These are phyloP conservation scores for Phoma herbarum DNA, from an alignment of 2,329 filamentous ascomycete species.

Conservation along the genomic window DNA sequence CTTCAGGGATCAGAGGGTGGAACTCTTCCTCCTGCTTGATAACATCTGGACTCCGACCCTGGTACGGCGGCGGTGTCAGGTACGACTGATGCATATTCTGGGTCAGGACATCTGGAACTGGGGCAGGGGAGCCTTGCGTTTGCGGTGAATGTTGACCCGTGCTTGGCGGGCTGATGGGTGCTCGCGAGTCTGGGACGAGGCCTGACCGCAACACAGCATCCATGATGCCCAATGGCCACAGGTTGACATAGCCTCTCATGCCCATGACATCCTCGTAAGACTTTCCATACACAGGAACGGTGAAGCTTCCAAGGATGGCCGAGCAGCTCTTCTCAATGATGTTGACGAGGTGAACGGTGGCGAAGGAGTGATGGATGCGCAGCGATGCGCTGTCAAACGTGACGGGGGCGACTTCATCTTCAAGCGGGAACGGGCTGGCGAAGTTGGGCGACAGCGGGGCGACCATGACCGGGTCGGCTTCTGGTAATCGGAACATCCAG, in stretches of 20 bases:
- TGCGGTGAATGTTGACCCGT: slow-evolving; percentile 6
- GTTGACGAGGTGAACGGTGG: slow-evolving; percentile 32
- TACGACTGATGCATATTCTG: slow-evolving; percentile 10
- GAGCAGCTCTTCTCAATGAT: slow-evolving; percentile 39
- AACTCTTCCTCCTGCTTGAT: slow-evolving; percentile 1
- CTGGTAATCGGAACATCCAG: slow-evolving; percentile 41
- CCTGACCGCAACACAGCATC: slow-evolving; percentile 38
- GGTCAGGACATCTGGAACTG: slow-evolving; percentile 7
- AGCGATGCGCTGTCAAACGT: slow-evolving; percentile 29
- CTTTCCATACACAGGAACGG: slow-evolving; percentile 36
- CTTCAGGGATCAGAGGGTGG: not conserved
- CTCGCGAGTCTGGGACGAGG: slow-evolving; percentile 34
- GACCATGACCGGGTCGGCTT: slow-evolving; percentile 8
- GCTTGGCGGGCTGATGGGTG: slow-evolving; percentile 12
- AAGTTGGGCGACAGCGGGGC: slow-evolving; percentile 10
- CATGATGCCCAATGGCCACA: slow-evolving; percentile 43
- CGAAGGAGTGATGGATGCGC: slow-evolving; percentile 27
- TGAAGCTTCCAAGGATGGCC: slow-evolving; percentile 37
- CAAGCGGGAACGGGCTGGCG: slow-evolving; percentile 15
- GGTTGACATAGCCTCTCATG: slow-evolving; percentile 38
- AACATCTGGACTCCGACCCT: not conserved
- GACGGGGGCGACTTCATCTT: slow-evolving; percentile 5
- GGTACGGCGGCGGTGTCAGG: not conserved
- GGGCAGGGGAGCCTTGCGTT: slow-evolving; percentile 2
- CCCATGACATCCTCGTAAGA: slow-evolving; percentile 35